Percentiles rank a stretch among this genome's conserved stretches.
phyloP scores from a whole-genome alignment of 169 alveolate genomes.

The Plasmodium vinckei region DNA sequence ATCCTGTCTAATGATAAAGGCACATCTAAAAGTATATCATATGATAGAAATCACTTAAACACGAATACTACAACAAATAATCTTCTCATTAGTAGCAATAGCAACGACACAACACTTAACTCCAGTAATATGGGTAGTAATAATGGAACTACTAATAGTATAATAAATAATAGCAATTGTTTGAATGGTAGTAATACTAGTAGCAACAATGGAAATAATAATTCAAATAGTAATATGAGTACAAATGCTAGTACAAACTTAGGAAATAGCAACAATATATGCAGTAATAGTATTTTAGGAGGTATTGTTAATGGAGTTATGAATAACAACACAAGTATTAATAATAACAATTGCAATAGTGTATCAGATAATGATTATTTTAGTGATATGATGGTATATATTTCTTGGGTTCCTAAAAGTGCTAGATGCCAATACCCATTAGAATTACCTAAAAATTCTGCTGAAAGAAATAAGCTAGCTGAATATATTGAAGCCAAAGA shows the following conservation, averaged over 20 bases:
- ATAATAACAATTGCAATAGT: neutral
- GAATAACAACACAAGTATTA: neutral
- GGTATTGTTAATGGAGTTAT: neutral
- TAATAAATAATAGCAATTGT: neutral
- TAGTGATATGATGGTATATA: slow-evolving; percentile 76
- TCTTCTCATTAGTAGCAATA: neutral
- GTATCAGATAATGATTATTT: slow-evolving; percentile 46
- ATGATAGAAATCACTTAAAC: neutral
- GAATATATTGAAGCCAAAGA: slow-evolving; percentile 75
- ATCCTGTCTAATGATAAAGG: neutral
- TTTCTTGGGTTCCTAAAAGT: slow-evolving; percentile 77
- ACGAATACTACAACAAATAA: neutral
- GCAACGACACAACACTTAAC: neutral
- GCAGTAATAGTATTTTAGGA: neutral
- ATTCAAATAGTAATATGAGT: neutral
- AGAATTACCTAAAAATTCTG: slow-evolving; percentile 71
- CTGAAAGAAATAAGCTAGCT: slow-evolving; percentile 69
- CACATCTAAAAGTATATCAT: slow-evolving; percentile 9
- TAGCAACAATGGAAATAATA: neutral
- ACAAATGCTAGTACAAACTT: neutral
- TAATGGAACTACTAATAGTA: neutral
- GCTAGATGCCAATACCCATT: slow-evolving; percentile 74
- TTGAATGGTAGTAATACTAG: neutral
- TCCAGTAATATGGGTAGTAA: neutral
- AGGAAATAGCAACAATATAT: neutral